Evolutionary conservation across 176 grass and related monocot species (phyloP), one percentile per base, ranked within the genome.

Genomic region (Otatea glauca): DNA sequence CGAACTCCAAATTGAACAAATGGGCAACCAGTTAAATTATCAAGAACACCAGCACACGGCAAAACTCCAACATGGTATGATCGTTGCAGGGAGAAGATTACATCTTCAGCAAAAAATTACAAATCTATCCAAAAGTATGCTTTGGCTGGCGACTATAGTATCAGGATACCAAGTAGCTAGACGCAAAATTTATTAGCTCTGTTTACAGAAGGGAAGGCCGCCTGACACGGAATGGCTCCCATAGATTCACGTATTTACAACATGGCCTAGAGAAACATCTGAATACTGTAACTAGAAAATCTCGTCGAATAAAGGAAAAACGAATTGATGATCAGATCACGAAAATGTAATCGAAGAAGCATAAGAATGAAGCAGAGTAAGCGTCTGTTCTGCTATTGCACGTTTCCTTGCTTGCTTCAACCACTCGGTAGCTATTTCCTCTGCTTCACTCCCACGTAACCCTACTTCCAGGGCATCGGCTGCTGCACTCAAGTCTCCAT

Each of bases 311-410:
- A 86, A 27, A 71, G 7, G 7, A 12, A 7, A 20, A 79, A 12
- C 7, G 15, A 79, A 14, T 18, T 20, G 6, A 77, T 7, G 50
- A 66, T 64, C 53, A 47, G 78, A 81, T 91, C 81, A 96, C 10
- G 90, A 86, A 65, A 92, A 92, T 38, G 90, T 92, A 58, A 92
- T 85, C 38, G 92, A 94, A 75, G 90, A 75, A 75, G 92, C 90
- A 44, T 93, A 96, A 5, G 93, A 92, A 61, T 94, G 97, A 51
- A 99, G 91, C 75, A 99, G 93, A 75, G 81, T 82, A 75, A 99
- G 93, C 20, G 97, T 93, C 88, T 96, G 97, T 84, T 99, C 92
- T 5, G 93, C 91, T 37, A 99, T 84, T 0, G 97, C 92, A 15
- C 93, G 91, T 82, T 88, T 92, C 74, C 84, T 93, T 42, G 92